Evolutionary conservation across 1,139 yeast genomes (phyloP).

Genomic region (Hyphopichia wangnamkhiaoensis): DNA sequence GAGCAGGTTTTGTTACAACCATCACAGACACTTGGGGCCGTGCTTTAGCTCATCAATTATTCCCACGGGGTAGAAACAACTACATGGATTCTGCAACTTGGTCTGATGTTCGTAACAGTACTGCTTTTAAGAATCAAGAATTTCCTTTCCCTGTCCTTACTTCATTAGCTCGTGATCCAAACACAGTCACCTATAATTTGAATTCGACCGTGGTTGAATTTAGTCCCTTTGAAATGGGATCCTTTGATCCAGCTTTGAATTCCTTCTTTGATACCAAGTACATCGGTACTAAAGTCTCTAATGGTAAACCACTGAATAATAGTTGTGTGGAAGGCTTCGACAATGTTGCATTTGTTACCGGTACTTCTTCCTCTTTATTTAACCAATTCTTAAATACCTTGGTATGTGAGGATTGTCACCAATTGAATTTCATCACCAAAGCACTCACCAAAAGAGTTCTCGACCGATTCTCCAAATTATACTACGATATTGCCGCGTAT

Average conservation of each 20-base stretch:
- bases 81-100: conserved; percentile 29
- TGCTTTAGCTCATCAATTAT: conserved; percentile 41
- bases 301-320: conserved; percentile 28
- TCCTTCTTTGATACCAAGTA: conserved; percentile 39
- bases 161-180: conserved; percentile 40
- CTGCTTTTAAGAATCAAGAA: conserved; percentile 30
- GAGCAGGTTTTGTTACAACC: conserved; percentile 34
- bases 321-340: conserved; percentile 69
- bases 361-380: conserved; percentile 78
- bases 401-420: conserved; percentile 46
- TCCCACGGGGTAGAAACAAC: conserved; percentile 24
- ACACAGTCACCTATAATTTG: conserved; percentile 29
- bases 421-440: conserved; percentile 51
- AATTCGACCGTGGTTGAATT: conserved; percentile 43
- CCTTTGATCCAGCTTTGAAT: conserved; percentile 41
- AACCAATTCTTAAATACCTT: conserved; percentile 66
- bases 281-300: conserved; percentile 33
- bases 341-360: conserved; percentile 75
- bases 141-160: conserved; percentile 44
- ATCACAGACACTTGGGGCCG: conserved; percentile 42
- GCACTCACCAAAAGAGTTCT: conserved; percentile 47
- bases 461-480: conserved; percentile 39
- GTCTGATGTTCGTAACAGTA: conserved; percentile 32
- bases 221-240: conserved; percentile 46
- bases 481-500: conserved; percentile 42